These are phyloP conservation scores for Lycium ferocissimum DNA, from an alignment of 257 asterid species.

Conservation along the genomic window DNA sequence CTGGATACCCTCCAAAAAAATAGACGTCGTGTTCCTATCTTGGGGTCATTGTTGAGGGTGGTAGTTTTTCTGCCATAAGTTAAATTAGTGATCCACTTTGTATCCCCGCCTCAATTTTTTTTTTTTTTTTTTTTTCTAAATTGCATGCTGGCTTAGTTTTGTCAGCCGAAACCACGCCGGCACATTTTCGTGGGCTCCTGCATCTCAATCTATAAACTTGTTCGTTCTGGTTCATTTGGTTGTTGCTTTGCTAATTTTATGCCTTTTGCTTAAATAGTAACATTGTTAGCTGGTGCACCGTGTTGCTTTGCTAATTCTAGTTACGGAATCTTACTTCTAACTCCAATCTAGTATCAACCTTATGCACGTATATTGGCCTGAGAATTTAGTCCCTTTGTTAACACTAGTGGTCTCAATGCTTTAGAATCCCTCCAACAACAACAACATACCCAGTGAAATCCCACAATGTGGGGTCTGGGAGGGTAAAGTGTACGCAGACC, in stretches of 20 bases:
- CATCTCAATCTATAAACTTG: background rate
- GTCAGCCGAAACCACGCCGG: background rate
- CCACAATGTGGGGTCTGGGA: too few species aligned
- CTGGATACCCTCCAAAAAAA: background rate
- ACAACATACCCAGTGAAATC: too few species aligned
- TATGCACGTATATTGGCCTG: background rate
- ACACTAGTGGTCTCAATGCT: background rate
- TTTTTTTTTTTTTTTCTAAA: background rate
- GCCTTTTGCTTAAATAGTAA: background rate
- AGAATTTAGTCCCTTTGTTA: background rate
- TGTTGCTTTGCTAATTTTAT: background rate
- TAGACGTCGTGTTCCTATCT: background rate
- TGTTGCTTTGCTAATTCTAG: background rate
- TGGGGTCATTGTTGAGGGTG: background rate
- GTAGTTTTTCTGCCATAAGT: background rate
- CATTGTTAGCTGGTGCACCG: background rate
- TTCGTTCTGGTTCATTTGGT: constrained; percentile 10
- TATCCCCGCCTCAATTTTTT: background rate
- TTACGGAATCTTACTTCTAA: background rate
- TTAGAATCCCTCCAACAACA: too few species aligned
- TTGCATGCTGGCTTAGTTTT: background rate
- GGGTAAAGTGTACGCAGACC: too few species aligned
- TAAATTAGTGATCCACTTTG: background rate
- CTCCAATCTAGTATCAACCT: background rate
- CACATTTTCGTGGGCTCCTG: background rate